Evolutionary conservation across 1,139 yeast genomes (phyloP).

Genomic region (Hyphopichia pseudoburtonii): DNA sequence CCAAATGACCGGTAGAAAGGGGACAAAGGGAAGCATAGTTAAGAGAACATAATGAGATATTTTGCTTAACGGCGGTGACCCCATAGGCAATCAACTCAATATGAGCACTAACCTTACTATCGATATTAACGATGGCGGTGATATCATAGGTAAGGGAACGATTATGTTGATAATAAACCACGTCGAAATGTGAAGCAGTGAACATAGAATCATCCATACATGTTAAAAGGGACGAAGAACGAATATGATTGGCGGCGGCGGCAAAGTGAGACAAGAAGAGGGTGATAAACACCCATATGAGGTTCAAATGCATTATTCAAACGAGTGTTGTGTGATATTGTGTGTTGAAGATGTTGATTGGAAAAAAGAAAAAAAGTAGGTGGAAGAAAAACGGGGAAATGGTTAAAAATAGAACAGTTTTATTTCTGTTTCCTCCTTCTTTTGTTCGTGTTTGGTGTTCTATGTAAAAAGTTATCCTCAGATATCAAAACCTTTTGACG

Average conservation of each 20-base stretch:
- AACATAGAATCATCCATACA: conserved; percentile 91
- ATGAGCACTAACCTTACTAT: conserved; percentile 69
- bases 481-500: no score
- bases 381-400: no score
- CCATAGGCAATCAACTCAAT: conserved; percentile 81
- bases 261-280: conserved; percentile 11
- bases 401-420: no score
- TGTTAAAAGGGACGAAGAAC: conserved; percentile 77
- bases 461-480: no score
- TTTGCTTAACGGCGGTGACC: conserved; percentile 56
- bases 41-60: conserved; percentile 64
- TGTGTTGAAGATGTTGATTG: no score
- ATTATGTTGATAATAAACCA: conserved; percentile 66
- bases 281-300: conserved; percentile 8
- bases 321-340: no score
- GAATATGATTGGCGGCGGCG: conserved; percentile 31
- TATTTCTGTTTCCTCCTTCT: no score
- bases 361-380: no score
- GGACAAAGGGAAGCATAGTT: conserved; percentile 69
- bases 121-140: conserved; percentile 77
- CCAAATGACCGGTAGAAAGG: conserved; percentile 81
- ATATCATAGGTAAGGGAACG: conserved; percentile 63
- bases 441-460: no score
- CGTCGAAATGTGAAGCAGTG: conserved; percentile 84
- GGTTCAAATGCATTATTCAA: conserved; percentile 6